phyloP scores from a whole-genome alignment of 306 rosid genomes.

The Malus sieversii region DNA sequence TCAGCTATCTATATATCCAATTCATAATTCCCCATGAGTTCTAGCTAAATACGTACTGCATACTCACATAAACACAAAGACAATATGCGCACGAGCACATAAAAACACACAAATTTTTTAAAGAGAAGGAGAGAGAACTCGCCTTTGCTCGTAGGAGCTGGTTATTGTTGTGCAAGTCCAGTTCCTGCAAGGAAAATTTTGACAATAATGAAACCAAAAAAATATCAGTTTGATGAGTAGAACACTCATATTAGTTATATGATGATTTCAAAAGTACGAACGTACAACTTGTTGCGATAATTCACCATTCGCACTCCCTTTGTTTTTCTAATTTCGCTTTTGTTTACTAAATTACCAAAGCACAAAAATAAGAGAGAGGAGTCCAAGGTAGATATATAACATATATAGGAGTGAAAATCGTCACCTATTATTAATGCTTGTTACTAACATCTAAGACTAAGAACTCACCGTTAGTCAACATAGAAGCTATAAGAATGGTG shows the following conservation, averaged over 20 bases:
- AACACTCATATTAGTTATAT: not conserved
- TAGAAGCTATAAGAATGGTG: not conserved
- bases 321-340: too few species aligned
- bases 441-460: not conserved
- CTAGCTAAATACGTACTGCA: not conserved
- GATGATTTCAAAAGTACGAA: not conserved
- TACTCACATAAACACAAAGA: not conserved
- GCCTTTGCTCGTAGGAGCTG: slow-evolving; percentile 90
- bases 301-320: too few species aligned
- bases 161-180: slow-evolving; percentile 78
- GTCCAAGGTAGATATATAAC: too few species aligned
- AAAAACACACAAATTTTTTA: not conserved
- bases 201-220: not conserved
- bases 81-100: not conserved
- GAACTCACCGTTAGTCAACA: not conserved
- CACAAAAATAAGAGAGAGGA: too few species aligned
- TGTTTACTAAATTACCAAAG: not conserved
- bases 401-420: too few species aligned
- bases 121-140: not conserved
- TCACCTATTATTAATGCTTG: too few species aligned
- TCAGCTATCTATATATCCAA: slow-evolving; percentile 61
- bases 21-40: not conserved
- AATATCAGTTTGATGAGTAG: not conserved
- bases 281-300: not conserved
- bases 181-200: slow-evolving; percentile 45